Evolutionary conservation across 768 basidiomycete species (phyloP).

Genomic region (Boletus speciosus): DNA sequence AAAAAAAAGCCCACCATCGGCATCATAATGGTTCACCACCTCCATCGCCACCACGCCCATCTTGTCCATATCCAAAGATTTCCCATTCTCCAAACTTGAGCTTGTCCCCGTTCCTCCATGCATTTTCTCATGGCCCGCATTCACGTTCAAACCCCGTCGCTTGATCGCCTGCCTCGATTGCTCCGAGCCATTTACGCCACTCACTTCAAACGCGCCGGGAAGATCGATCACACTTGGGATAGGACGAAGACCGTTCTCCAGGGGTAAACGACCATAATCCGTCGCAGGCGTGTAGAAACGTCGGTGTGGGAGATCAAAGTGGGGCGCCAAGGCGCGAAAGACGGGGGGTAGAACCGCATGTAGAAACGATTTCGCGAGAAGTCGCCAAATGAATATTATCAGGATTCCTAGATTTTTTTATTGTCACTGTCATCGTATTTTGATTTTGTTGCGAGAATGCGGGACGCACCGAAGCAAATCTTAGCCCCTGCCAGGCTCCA

Average conservation of each 20-base stretch:
- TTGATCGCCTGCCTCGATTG: slow-evolving; percentile 34
- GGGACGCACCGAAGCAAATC: slow-evolving; percentile 38
- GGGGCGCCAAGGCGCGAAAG: slow-evolving; percentile 70
- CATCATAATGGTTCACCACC: slow-evolving; percentile 73
- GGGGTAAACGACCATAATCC: slow-evolving; percentile 72
- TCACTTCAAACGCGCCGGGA: slow-evolving; percentile 40
- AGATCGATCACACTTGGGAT: slow-evolving; percentile 88
- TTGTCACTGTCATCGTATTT: neutral
- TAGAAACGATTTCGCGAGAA: slow-evolving; percentile 75
- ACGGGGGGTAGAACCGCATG: slow-evolving; percentile 77
- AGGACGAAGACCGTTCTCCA: slow-evolving; percentile 56
- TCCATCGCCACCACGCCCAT: slow-evolving; percentile 13
- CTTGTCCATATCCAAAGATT: slow-evolving; percentile 30
- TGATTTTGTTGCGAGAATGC: neutral
- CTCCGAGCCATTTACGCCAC: slow-evolving; percentile 35
- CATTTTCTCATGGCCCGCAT: slow-evolving; percentile 1
- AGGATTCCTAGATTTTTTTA: slow-evolving; percentile 53
- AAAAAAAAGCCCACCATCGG: slow-evolving; percentile 59
- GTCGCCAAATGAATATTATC: slow-evolving; percentile 82
- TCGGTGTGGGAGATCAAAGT: slow-evolving; percentile 73
- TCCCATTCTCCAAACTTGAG: slow-evolving; percentile 23
- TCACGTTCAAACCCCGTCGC: slow-evolving; percentile 19
- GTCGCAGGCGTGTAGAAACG: slow-evolving; percentile 90
- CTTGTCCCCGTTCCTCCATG: slow-evolving; percentile 27
- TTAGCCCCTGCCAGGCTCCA: slow-evolving; percentile 37